A percentile compares a stretch with the other conserved stretches of the same genome.
Evolutionary conservation across 192 early-diverging fungal species (phyloP).

Genomic region (Mortierella alpina): DNA sequence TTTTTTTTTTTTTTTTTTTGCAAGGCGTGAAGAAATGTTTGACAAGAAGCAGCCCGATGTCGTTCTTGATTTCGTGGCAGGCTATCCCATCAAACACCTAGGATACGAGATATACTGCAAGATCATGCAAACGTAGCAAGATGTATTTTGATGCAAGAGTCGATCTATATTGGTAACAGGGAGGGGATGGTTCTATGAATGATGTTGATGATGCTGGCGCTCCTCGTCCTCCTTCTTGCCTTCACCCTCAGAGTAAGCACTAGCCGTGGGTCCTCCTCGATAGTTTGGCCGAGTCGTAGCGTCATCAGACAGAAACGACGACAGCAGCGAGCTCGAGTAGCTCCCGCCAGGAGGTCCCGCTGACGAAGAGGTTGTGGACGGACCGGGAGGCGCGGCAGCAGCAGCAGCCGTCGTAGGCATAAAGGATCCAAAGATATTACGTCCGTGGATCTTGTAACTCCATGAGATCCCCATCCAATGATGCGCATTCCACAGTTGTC

Average conservation of each 20-base stretch:
- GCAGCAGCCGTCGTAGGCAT: neutral
- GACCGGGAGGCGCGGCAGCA: neutral
- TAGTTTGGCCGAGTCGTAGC: neutral
- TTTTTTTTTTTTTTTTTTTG: no score
- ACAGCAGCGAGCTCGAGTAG: conserved; percentile 4
- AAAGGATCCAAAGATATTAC: conserved; percentile 28
- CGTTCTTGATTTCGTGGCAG: no score
- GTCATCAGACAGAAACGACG: conserved; percentile 2
- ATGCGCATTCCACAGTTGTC: conserved; percentile 24
- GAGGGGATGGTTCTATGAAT: no score
- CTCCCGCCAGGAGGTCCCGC: neutral
- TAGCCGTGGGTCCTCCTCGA: neutral
- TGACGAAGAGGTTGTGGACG: neutral
- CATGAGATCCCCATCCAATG: conserved; percentile 26
- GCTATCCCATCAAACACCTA: no score
- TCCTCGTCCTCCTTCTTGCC: conserved; percentile 1
- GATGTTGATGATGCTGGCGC: no score
- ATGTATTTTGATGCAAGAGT: no score
- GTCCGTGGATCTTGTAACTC: conserved; percentile 40
- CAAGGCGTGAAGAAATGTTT: no score
- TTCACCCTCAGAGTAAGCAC: neutral
- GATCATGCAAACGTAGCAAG: no score
- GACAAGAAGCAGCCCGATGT: no score
- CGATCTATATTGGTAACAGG: no score
- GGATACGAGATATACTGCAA: no score